Evolutionary conservation across 2,329 filamentous ascomycete genomes (phyloP).

Genomic region (Pyrenochaeta sp.): DNA sequence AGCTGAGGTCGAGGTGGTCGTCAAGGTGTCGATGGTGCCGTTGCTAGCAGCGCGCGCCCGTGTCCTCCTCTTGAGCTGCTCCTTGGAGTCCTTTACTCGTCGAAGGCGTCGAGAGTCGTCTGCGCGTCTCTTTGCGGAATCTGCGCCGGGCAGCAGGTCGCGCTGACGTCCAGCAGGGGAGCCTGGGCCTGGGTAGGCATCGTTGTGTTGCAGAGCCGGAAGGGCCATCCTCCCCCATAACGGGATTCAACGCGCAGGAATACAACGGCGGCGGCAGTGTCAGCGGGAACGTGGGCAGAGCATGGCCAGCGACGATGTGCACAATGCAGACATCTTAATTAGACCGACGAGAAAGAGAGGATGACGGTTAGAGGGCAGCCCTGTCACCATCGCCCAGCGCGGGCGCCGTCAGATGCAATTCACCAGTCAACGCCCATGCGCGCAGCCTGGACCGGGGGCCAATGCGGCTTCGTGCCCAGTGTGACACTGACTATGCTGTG

Average conservation of each 20-base stretch:
- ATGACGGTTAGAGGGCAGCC: slow-evolving; percentile 34
- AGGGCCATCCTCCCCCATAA: slow-evolving; percentile 48
- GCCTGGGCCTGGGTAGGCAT: slow-evolving; percentile 37
- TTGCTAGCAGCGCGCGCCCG: slow-evolving; percentile 42
- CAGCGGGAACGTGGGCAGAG: slow-evolving; percentile 24
- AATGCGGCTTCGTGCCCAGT: not conserved
- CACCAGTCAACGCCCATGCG: slow-evolving; percentile 26
- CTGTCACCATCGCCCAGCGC: slow-evolving; percentile 29
- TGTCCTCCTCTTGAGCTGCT: slow-evolving; percentile 46
- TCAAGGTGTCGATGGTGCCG: slow-evolving; percentile 41
- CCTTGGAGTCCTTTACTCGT: slow-evolving; percentile 48
- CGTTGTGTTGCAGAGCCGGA: slow-evolving; percentile 43
- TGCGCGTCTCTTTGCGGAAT: slow-evolving; percentile 38
- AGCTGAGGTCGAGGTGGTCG: slow-evolving; percentile 34
- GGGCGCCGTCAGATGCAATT: slow-evolving; percentile 33
- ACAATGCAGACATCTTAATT: slow-evolving; percentile 39
- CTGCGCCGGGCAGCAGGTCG: slow-evolving; percentile 36
- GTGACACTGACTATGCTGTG: not conserved
- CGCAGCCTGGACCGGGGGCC: slow-evolving; percentile 7
- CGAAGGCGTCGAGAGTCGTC: slow-evolving; percentile 44
- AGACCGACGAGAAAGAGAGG: slow-evolving; percentile 25
- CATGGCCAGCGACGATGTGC: slow-evolving; percentile 31
- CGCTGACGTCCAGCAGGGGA: slow-evolving; percentile 37
- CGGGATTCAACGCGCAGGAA: slow-evolving; percentile 30
- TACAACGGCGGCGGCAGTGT: slow-evolving; percentile 24